Evolutionary conservation across 768 basidiomycete genomes (phyloP).

Genomic region (Goffeauzyma gilvescens): DNA sequence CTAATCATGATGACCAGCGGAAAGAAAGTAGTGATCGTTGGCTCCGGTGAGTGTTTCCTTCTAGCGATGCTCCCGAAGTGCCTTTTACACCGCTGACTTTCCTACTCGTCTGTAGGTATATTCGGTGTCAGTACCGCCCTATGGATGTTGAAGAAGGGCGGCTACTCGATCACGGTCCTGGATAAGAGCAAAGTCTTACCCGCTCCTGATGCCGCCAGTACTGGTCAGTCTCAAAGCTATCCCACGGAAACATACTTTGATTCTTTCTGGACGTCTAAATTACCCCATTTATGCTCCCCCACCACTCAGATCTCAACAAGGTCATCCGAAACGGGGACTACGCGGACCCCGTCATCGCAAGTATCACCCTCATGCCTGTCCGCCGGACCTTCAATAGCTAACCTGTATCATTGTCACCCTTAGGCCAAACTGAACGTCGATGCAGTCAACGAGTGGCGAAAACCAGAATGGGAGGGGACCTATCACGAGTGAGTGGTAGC

Average conservation of each 20-base stretch:
- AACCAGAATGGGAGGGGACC: slow-evolving; percentile 36
- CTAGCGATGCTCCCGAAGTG: not conserved
- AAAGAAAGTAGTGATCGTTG: slow-evolving; percentile 44
- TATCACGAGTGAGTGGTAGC: slow-evolving; percentile 55
- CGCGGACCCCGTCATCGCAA: slow-evolving; percentile 14
- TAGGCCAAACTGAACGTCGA: slow-evolving; percentile 55
- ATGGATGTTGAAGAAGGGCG: slow-evolving; percentile 44
- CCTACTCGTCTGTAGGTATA: slow-evolving; percentile 30
- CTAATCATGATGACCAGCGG: no score
- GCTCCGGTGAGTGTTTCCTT: slow-evolving; percentile 39
- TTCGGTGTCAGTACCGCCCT: slow-evolving; percentile 76
- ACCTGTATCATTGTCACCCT: not conserved
- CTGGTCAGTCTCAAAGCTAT: slow-evolving; percentile 33
- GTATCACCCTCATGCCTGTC: not conserved
- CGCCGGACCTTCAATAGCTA: not conserved
- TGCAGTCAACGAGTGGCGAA: slow-evolving; percentile 57
- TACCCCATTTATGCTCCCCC: not conserved
- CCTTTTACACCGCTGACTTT: not conserved
- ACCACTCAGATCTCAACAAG: slow-evolving; percentile 17
- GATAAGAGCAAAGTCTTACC: slow-evolving; percentile 54
- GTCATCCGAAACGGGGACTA: slow-evolving; percentile 32
- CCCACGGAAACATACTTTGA: no score
- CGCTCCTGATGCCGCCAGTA: slow-evolving; percentile 61
- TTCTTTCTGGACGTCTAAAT: not conserved
- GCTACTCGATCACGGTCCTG: slow-evolving; percentile 56